These are phyloP conservation scores for Ophiocordyceps unilateralis DNA, from an alignment of 2,329 filamentous ascomycete species.

Conservation along the genomic window DNA sequence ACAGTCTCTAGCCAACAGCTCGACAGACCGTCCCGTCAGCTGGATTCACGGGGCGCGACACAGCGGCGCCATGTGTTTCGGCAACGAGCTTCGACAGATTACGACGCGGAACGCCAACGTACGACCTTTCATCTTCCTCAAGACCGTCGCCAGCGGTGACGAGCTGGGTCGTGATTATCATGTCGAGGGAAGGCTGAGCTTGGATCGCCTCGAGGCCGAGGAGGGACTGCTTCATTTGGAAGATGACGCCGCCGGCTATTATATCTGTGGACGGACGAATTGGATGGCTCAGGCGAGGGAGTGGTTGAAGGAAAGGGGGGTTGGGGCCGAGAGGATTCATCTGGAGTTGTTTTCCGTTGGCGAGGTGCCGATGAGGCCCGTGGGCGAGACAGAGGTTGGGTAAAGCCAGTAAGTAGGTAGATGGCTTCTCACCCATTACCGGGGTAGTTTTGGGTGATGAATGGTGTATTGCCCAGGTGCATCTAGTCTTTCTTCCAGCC, in stretches of 20 bases:
- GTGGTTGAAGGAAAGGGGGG: conserved; percentile 32
- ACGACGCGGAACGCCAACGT: conserved; percentile 10
- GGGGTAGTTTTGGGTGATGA: too few species aligned
- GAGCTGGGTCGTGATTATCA: conserved; percentile 36
- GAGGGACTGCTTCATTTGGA: conserved; percentile 32
- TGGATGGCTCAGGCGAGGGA: conserved; percentile 47
- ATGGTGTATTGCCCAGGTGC: too few species aligned
- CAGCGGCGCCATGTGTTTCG: conserved; percentile 36
- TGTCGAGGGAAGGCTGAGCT: conserved; percentile 34
- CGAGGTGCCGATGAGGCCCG: conserved; percentile 10
- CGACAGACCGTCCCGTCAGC: conserved; percentile 28
- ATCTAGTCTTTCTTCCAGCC: too few species aligned
- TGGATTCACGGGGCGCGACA: conserved; percentile 46
- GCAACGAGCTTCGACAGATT: conserved; percentile 25
- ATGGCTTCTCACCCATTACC: not conserved
- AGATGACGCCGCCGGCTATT: conserved; percentile 41
- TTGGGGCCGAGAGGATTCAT: conserved; percentile 35
- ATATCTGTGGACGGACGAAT: conserved; percentile 45
- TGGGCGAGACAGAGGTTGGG: not conserved
- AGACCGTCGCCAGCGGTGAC: conserved; percentile 23
- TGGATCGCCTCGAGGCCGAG: conserved; percentile 32
- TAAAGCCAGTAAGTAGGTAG: not conserved
- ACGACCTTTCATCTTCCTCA: conserved; percentile 33
- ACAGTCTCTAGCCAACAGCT: conserved; percentile 26
- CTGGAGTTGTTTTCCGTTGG: conserved; percentile 48